These are phyloP conservation scores for Ophiocordyceps unilateralis DNA, from an alignment of 2,329 filamentous ascomycete genomes.

Conservation along the genomic window DNA sequence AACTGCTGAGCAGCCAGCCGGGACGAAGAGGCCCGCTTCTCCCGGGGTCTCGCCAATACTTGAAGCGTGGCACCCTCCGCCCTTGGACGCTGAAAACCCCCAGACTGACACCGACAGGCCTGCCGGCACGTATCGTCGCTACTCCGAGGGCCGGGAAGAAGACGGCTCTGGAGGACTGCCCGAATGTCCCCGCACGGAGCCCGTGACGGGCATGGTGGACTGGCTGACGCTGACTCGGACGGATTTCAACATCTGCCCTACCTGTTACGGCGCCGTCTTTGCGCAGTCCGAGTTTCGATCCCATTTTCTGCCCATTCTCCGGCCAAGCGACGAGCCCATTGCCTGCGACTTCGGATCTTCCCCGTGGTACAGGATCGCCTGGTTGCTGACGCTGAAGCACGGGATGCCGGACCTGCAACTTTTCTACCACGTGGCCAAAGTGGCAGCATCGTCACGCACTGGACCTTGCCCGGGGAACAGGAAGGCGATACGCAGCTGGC, in stretches of 20 bases:
- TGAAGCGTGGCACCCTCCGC: constrained; percentile 26
- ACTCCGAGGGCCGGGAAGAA: constrained; percentile 25
- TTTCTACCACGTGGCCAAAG: constrained; percentile 49
- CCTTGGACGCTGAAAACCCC: constrained; percentile 24
- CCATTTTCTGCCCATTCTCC: constrained; percentile 42
- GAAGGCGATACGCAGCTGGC: constrained; percentile 49
- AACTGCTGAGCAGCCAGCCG: not conserved
- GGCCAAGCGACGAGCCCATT: constrained; percentile 38
- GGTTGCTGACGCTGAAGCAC: constrained; percentile 61
- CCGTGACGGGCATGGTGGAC: constrained; percentile 48
- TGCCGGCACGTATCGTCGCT: constrained; percentile 31
- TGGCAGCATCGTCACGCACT: constrained; percentile 28
- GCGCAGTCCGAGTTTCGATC: constrained; percentile 48
- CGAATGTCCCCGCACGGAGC: constrained; percentile 49
- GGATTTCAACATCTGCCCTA: constrained; percentile 66
- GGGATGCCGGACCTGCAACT: constrained; percentile 47
- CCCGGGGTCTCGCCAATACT: constrained; percentile 4
- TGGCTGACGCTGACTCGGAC: constrained; percentile 65
- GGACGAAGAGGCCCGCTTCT: constrained; percentile 1
- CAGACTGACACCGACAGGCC: constrained; percentile 18
- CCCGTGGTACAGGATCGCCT: constrained; percentile 73
- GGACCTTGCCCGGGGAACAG: constrained; percentile 40
- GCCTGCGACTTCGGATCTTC: constrained; percentile 63
- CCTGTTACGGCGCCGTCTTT: constrained; percentile 59
- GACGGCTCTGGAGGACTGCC: constrained; percentile 27